phyloP scores from a whole-genome alignment of 768 basidiomycete species.

The Mycena galericulata region DNA sequence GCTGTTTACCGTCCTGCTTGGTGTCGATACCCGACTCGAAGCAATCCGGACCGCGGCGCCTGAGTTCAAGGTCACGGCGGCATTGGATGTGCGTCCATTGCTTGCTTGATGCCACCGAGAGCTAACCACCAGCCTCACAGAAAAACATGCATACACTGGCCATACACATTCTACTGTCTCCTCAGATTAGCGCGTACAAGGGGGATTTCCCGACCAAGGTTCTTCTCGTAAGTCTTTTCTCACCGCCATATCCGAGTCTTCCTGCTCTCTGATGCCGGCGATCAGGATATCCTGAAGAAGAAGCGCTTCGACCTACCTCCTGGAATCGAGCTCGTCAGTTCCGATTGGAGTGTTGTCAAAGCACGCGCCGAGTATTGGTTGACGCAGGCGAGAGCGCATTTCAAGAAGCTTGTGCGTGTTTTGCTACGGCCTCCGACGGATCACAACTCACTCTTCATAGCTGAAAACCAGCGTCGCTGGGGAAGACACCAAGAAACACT shows the following conservation, averaged over 20 bases:
- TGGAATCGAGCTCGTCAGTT: slow-evolving; percentile 3
- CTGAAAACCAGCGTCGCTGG: background rate
- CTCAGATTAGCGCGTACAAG: slow-evolving; percentile 1
- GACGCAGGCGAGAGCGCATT: background rate
- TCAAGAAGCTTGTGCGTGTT: slow-evolving; percentile 15
- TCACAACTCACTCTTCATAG: background rate
- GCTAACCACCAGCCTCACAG: background rate
- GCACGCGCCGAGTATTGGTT: slow-evolving; percentile 1
- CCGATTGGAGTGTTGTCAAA: slow-evolving; percentile 8
- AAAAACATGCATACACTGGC: background rate
- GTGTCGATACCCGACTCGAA: background rate
- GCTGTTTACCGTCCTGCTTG: background rate
- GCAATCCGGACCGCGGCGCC: background rate
- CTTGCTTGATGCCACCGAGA: background rate
- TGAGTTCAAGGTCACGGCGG: background rate
- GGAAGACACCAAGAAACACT: background rate
- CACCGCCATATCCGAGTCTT: background rate
- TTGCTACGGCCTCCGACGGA: background rate
- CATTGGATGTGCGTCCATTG: slow-evolving; percentile 4
- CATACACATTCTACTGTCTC: background rate
- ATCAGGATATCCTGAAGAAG: slow-evolving; percentile 9
- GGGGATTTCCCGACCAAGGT: background rate
- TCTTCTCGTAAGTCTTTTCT: background rate
- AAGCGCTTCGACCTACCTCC: background rate
- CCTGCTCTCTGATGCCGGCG: background rate